These are phyloP conservation scores for Volvox africanus DNA, from an alignment of 139 green algal genomes.

Conservation along the genomic window DNA sequence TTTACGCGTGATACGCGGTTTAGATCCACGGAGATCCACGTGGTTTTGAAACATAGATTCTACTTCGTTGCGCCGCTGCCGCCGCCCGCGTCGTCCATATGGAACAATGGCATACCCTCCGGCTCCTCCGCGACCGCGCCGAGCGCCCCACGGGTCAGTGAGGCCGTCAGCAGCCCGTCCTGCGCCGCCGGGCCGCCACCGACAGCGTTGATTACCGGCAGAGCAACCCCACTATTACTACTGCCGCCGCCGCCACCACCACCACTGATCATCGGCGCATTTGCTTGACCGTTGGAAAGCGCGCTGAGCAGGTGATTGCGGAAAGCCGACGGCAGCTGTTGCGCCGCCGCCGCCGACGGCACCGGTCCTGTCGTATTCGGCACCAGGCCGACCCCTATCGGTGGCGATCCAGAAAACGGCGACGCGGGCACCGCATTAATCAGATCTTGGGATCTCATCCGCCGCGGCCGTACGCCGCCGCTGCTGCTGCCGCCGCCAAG, in stretches of 20 bases:
- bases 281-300: neutral
- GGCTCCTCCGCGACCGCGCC: slow-evolving; percentile 33
- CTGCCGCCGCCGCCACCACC: neutral
- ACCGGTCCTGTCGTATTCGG: neutral
- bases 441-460: slow-evolving; percentile 14
- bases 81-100: neutral
- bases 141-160: neutral
- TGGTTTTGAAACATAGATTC: too few relatives aligned
- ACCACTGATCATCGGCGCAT: neutral
- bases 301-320: slow-evolving; percentile 13
- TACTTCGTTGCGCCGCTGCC: too few relatives aligned
- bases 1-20: too few relatives aligned
- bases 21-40: too few relatives aligned
- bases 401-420: neutral
- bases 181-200: slow-evolving; percentile 38
- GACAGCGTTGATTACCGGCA: slow-evolving; percentile 36
- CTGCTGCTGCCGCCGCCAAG: neutral
- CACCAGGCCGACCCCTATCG: neutral
- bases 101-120: slow-evolving; percentile 13
- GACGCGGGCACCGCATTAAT: neutral
- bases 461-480: neutral
- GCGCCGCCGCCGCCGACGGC: neutral
- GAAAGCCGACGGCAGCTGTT: neutral
- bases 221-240: neutral
- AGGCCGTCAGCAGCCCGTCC: slow-evolving; percentile 11